phyloP scores from a whole-genome alignment of 306 rosid species.

The Rubus idaeus region DNA sequence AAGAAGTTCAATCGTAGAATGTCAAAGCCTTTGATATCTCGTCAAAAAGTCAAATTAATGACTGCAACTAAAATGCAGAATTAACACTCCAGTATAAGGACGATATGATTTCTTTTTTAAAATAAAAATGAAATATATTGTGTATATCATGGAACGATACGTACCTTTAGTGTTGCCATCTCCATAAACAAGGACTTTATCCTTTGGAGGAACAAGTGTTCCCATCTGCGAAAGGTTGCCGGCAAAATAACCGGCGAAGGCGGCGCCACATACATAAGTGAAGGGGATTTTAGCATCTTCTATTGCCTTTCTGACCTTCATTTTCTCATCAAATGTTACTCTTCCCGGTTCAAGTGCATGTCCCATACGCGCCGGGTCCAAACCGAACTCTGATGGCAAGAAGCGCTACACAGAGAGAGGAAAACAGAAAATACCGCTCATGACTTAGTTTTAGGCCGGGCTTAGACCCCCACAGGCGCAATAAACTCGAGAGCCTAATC shows the following conservation, averaged over 20 bases:
- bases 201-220: constrained; percentile 58
- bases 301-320: constrained; percentile 64
- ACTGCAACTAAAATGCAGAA: no score
- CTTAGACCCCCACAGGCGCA: neutral
- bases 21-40: no score
- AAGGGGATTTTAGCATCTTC: constrained; percentile 76
- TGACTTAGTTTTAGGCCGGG: neutral
- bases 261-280: constrained; percentile 73
- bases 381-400: constrained; percentile 85
- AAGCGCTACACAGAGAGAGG: constrained; percentile 52
- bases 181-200: constrained; percentile 60
- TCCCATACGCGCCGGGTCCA: constrained; percentile 75
- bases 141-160: neutral
- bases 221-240: constrained; percentile 76
- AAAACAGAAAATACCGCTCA: neutral
- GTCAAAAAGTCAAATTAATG: no score
- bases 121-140: no score
- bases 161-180: constrained; percentile 79
- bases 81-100: no score
- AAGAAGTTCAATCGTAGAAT: no score
- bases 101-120: no score
- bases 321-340: constrained; percentile 80
- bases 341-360: constrained; percentile 88
- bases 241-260: constrained; percentile 76
- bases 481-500: neutral